These are phyloP conservation scores for Colletotrichum tanaceti DNA, from an alignment of 2,329 filamentous ascomycete genomes.

Conservation along the genomic window DNA sequence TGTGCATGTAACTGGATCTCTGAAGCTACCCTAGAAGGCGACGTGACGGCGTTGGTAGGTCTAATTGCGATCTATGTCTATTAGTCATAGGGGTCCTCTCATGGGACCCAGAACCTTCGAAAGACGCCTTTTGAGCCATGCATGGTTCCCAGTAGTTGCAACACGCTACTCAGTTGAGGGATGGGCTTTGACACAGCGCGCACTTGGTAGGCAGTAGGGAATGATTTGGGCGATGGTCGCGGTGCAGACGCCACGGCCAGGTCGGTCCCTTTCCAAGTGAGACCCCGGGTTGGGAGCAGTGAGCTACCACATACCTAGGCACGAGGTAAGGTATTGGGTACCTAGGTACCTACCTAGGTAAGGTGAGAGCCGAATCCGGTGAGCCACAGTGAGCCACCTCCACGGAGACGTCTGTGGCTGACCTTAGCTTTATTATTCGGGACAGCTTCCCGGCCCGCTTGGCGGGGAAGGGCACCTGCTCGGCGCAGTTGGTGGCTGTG, in stretches of 20 bases:
- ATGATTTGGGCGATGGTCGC: background rate
- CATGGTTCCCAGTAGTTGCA: too few species aligned
- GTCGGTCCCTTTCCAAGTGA: background rate
- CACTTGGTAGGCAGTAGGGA: too few species aligned
- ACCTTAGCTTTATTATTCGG: background rate
- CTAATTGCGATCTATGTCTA: too few species aligned
- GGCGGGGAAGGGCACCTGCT: background rate
- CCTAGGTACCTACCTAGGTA: too few species aligned
- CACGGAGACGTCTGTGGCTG: background rate
- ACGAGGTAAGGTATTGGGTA: too few species aligned
- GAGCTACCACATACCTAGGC: too few species aligned
- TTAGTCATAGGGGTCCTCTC: conserved; percentile 4
- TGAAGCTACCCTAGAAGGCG: background rate
- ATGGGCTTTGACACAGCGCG: conserved; percentile 1
- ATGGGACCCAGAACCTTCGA: conserved; percentile 2
- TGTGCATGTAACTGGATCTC: background rate
- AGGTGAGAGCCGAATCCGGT: background rate
- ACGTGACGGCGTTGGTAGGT: background rate
- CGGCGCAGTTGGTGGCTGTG: background rate
- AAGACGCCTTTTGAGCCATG: too few species aligned
- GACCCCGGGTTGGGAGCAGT: too few species aligned
- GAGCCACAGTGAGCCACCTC: background rate
- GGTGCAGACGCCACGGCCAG: background rate
- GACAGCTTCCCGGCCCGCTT: background rate
- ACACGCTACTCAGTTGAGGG: background rate